Evolutionary conservation across 2,329 filamentous ascomycete species (phyloP), one percentile per base, ranked within the genome.

Genomic region (Fusarium tanahbumbuense): DNA sequence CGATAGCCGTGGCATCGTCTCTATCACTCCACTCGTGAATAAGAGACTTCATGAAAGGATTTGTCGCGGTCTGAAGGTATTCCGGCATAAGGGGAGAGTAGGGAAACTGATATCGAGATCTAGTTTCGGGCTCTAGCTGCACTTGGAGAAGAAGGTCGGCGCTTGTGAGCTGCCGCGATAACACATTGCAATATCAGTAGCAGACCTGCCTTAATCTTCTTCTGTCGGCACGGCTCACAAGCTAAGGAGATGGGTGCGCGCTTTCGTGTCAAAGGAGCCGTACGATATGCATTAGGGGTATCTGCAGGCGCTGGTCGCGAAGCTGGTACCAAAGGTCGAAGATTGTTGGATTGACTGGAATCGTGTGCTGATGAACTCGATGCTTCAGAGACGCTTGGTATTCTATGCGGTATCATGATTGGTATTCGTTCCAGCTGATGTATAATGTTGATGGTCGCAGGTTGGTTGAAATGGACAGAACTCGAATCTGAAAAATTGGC

Each of bases 71-170:
- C 28, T 67, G 63, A 0, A 68, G 48, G 23, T 45, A 67, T 0
- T 8, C 6, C 0, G 65, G 65, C 63, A 68, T 67, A 0, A 59
- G 32, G 0, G 53, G 47, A 0, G 44, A 50, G 9, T 58, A 59
- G 4, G 54, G 45, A 3, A 68, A 67, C 6, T 56, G 25, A 10
- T 66, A 67, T 5, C 64, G 27, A 0, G 16, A 40, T 22, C 48
- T 55, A 4, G 64, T 56, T 25, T 67, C 64, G 3, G 64, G 64
- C 1, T 48, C 34, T 0, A 67, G 44, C 4, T 25, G 56, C 10
- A 67, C 48, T 46, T 67, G 64, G 2, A 66, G 45, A 3, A 66
- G 61, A 11, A 66, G 18, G 23, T 67, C 45, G 15, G 48, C 61
- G 5, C 18, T 56, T 13, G 40, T 56, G 1, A 67, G 44, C 5